phyloP scores from a whole-genome alignment of 192 early-diverging fungal genomes.

The Backusella macrospora region DNA sequence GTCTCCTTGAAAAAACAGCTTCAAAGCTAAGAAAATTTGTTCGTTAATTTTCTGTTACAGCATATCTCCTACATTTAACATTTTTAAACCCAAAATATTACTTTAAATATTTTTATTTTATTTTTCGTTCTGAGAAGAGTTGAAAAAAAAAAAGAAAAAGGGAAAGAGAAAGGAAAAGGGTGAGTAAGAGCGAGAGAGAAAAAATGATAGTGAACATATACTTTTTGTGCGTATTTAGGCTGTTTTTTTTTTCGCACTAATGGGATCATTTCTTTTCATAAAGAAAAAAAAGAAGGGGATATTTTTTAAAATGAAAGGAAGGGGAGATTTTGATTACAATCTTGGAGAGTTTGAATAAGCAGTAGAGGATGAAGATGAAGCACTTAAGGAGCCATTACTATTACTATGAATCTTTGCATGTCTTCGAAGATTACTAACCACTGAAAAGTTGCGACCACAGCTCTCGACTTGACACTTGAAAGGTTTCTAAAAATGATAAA shows the following conservation, averaged over 20 bases:
- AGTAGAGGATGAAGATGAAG: conserved; percentile 8
- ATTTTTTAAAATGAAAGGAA: conserved; percentile 1
- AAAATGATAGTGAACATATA: background rate
- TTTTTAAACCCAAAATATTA: background rate
- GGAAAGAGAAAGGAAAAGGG: background rate
- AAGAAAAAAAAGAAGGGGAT: background rate
- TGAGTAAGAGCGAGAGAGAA: background rate
- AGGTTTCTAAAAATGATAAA: conserved; percentile 16
- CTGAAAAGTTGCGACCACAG: conserved; percentile 24
- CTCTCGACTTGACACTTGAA: conserved; percentile 22
- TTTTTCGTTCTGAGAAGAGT: background rate
- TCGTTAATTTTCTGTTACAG: background rate
- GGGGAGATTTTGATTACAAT: background rate
- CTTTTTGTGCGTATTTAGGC: background rate
- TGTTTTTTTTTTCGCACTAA: background rate
- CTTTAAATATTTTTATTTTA: background rate
- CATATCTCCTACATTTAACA: background rate
- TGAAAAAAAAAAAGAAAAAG: background rate
- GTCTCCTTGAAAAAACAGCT: background rate
- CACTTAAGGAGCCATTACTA: background rate
- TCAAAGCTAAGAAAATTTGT: background rate
- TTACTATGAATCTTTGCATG: conserved; percentile 22
- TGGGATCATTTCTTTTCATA: background rate
- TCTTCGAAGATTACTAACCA: conserved; percentile 21
- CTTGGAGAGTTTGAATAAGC: background rate